Evolutionary conservation across 169 alveolate genomes (phyloP), one percentile per base, ranked within the genome.

Genomic region (Plasmodium knowlesi): DNA sequence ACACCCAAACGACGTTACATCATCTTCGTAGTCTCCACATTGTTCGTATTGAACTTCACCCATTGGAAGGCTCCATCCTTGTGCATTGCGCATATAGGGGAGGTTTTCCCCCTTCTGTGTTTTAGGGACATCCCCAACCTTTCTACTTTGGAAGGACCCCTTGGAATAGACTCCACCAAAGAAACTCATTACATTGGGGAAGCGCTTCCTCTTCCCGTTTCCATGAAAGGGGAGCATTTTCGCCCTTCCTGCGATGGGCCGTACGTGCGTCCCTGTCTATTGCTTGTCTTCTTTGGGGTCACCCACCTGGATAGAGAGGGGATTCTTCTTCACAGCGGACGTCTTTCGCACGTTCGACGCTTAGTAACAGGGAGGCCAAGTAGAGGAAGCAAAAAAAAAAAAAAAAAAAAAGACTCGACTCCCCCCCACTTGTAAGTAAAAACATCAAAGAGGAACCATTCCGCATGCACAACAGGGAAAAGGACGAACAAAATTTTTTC

Each of bases 211-310:
- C 54, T 46, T 84, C 16, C 25, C 78, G 46, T 71, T 43, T 28
- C 70, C 83, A 30, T 71, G 76, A 5, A 84, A 39, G 53, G 92
- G 92, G 9, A 84, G 78, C 92, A 71, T 84, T 70, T 41, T 70
- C 34, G 22, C 28, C 32, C 53, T 83, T 83, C 53, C 41, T 14
- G 34, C 2, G 39, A 37, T 67, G 14, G 30, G 76, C 22, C 76
- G 14, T 19, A 19, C 6, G 4, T 22, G 10, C 4, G 39, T 22
- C 37, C 14, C n/a, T 25, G 37, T 19, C 16, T 28, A 25, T n/a
- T 19, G 76, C 41, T 61, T 61, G 34, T 19, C 34, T 61, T 61
- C 19, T 61, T 0, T 2, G 76, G 76, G 37, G 37, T n/a, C 9
- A 22, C 14, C 16, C 34, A 22, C 76, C 19, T 25, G 3, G n/a